Conservation (phyloP, 805 yeast genomes). For the Debaryomyces prosopidis region DNA sequence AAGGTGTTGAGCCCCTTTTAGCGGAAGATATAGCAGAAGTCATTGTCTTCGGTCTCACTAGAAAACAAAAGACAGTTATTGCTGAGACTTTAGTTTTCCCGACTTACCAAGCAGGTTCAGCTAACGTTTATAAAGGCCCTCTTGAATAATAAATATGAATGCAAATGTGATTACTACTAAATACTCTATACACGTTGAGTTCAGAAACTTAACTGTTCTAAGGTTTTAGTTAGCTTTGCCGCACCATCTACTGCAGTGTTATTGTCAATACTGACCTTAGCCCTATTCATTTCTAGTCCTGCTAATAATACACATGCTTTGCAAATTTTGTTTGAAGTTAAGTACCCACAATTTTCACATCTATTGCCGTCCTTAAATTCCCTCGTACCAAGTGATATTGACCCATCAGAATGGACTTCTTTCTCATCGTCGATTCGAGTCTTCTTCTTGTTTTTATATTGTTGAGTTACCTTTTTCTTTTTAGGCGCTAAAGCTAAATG, state of each 20-base stretch:
- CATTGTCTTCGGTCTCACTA: slow-evolving; percentile 35
- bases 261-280: slow-evolving; percentile 59
- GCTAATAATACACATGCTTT: slow-evolving; percentile 89
- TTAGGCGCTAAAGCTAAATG: slow-evolving; percentile 65
- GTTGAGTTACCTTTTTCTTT: slow-evolving; percentile 43
- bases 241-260: slow-evolving; percentile 59
- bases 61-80: slow-evolving; percentile 36
- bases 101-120: slow-evolving; percentile 36
- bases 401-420: slow-evolving; percentile 62
- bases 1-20: slow-evolving; percentile 33
- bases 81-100: slow-evolving; percentile 42
- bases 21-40: slow-evolving; percentile 41
- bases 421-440: slow-evolving; percentile 32
- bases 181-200: neutral
- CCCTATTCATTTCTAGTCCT: slow-evolving; percentile 76
- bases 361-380: slow-evolving; percentile 62
- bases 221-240: slow-evolving; percentile 57
- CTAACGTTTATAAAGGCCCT: slow-evolving; percentile 20
- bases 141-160: slow-evolving; percentile 2
- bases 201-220: slow-evolving; percentile 66
- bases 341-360: slow-evolving; percentile 89
- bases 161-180: neutral
- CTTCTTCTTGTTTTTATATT: slow-evolving; percentile 31
- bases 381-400: slow-evolving; percentile 45
- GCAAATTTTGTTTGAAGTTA: slow-evolving; percentile 85